phyloP scores from a whole-genome alignment of 2,329 filamentous ascomycete genomes.

The Colletotrichum somersetense region DNA sequence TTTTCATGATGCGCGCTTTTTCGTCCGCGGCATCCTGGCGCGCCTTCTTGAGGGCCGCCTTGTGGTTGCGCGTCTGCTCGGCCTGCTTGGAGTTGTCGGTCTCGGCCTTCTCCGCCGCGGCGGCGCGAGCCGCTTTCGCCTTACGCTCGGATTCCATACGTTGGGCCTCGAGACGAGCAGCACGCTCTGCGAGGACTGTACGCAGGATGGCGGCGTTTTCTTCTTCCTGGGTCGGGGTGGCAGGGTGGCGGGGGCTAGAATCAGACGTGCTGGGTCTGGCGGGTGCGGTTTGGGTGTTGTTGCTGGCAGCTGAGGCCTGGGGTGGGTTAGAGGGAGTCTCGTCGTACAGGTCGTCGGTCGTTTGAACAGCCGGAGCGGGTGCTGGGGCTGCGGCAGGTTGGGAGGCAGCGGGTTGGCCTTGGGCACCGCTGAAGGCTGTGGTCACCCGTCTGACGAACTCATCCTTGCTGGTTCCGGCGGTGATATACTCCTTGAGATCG shows the following conservation, averaged over 20 bases:
- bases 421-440: conserved; percentile 47
- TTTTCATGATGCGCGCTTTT: conserved; percentile 76
- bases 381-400: conserved; percentile 14
- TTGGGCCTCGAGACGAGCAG: conserved; percentile 57
- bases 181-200: conserved; percentile 63
- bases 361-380: not conserved
- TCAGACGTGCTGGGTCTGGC: conserved; percentile 40
- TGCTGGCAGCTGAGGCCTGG: not conserved
- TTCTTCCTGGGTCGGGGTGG: conserved; percentile 44
- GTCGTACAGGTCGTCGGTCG: conserved; percentile 15
- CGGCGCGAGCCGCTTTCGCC: conserved; percentile 63
- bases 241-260: conserved; percentile 46
- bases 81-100: conserved; percentile 47
- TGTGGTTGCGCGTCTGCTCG: conserved; percentile 59
- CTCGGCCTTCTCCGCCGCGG: conserved; percentile 60
- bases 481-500: conserved; percentile 81
- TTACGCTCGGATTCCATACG: conserved; percentile 60
- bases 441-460: conserved; percentile 73
- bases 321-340: conserved; percentile 16
- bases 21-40: conserved; percentile 77
- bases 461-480: conserved; percentile 71
- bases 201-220: conserved; percentile 45
- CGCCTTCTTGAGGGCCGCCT: conserved; percentile 70
- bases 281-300: conserved; percentile 22
- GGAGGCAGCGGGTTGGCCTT: conserved; percentile 8